A percentile compares a stretch with the other conserved stretches of the same genome.
These are phyloP conservation scores for maize (Zea mays) DNA, from an alignment of 176 grass and related monocot genomes.

Conservation along the genomic window Zm-B73-REFERENCE-NAM-5.0 NC_050105.1:139356001-139356500, in stretches of 20 bases:
- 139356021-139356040: neutral
- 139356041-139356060: constrained; percentile 6
- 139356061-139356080: neutral
- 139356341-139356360: constrained; percentile 82
- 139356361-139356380: constrained; percentile 98
- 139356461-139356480: constrained; percentile 93
- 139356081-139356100: neutral
- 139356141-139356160: constrained; percentile 23
- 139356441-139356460: constrained; percentile 94
- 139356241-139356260: neutral
- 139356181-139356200: neutral
- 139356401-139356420: constrained; percentile 84
- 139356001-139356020: neutral
- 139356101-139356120: neutral
- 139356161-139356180: neutral
- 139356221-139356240: neutral
- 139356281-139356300: constrained; percentile 90
- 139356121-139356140: constrained; percentile 1
- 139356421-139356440: constrained; percentile 81
- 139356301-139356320: constrained; percentile 72
- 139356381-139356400: constrained; percentile 91
- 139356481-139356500: constrained; percentile 86
- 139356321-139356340: constrained; percentile 91
- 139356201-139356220: neutral
- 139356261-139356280: neutral